Conservation (phyloP, 148 eudicot genomes). For the Chenopodium quinoa region DNA sequence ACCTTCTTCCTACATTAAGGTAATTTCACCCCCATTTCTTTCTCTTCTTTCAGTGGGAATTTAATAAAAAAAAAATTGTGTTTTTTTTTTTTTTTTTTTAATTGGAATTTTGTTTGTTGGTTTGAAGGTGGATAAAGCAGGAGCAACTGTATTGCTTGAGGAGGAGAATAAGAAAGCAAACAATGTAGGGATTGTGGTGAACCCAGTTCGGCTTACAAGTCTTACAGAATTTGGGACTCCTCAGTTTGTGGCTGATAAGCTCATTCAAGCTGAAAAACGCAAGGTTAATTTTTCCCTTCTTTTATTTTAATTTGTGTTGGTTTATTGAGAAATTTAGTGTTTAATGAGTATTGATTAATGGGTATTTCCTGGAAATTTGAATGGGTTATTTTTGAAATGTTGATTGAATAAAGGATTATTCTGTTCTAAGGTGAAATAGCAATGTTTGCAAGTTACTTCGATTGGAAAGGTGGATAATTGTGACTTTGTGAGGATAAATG, state of each 20-base stretch:
- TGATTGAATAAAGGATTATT: neutral
- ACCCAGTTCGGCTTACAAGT: conserved; percentile 64
- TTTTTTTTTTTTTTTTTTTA: neutral
- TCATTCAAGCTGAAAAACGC: conserved; percentile 83
- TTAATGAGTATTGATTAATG: neutral
- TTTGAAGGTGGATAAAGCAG: conserved; percentile 82
- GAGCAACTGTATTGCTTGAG: conserved; percentile 81
- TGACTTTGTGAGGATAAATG: neutral
- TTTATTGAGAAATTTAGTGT: neutral
- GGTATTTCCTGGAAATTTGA: neutral
- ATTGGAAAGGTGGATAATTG: neutral
- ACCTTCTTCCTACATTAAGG: conserved; percentile 79
- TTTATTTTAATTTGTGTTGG: neutral
- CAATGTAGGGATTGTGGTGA: conserved; percentile 80
- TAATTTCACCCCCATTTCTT: conserved; percentile 3
- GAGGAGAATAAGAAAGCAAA: conserved; percentile 66
- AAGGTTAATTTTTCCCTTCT: conserved; percentile 42
- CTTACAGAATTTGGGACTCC: conserved; percentile 78
- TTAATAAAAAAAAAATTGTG: neutral
- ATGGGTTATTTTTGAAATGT: neutral
- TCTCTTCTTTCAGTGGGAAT: neutral
- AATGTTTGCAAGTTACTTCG: too few relatives aligned
- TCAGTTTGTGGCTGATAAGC: conserved; percentile 79
- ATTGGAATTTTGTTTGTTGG: neutral
- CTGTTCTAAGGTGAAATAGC: neutral